phyloP scores from a whole-genome alignment of 768 basidiomycete genomes.

The Botryobasidium botryosum region DNA sequence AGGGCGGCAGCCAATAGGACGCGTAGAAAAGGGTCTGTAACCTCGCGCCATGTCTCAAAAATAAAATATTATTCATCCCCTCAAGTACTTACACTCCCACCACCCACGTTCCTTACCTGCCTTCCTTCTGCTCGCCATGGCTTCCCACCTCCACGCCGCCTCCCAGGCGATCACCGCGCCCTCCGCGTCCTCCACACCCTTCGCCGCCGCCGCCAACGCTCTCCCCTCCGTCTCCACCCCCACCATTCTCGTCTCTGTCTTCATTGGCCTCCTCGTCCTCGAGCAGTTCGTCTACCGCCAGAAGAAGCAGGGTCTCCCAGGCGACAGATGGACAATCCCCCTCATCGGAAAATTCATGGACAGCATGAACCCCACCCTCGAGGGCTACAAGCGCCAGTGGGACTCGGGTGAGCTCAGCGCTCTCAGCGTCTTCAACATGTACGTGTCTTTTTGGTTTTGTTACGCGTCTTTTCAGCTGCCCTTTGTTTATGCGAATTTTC shows the following conservation, averaged over 20 bases:
- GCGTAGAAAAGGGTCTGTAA: no score
- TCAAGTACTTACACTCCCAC: no score
- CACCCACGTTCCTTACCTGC: no score
- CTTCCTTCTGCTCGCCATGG: no score
- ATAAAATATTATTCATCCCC: no score
- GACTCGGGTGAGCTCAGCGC: conserved; percentile 73
- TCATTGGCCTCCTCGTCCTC: conserved; percentile 66
- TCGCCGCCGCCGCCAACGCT: no score
- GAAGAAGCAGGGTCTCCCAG: conserved; percentile 81
- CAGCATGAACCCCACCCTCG: conserved; percentile 79
- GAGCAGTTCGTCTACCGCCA: conserved; percentile 80
- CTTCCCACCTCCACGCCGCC: no score
- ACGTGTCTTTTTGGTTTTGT: conserved; percentile 16
- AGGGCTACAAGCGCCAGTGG: conserved; percentile 88
- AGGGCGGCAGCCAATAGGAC: no score
- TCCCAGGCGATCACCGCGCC: no score
- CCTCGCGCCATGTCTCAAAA: no score
- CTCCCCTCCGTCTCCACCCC: conserved; percentile 8
- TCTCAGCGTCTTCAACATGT: conserved; percentile 97
- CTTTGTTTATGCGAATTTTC: not conserved
- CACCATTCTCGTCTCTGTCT: conserved; percentile 46
- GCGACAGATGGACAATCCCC: conserved; percentile 87
- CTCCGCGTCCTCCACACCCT: no score
- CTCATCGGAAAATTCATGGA: conserved; percentile 93
- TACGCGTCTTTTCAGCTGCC: not conserved